Base-by-base conservation (phyloP, 2,329 filamentous ascomycete genomes). In the Paraconiothyrium sp. region DNA sequence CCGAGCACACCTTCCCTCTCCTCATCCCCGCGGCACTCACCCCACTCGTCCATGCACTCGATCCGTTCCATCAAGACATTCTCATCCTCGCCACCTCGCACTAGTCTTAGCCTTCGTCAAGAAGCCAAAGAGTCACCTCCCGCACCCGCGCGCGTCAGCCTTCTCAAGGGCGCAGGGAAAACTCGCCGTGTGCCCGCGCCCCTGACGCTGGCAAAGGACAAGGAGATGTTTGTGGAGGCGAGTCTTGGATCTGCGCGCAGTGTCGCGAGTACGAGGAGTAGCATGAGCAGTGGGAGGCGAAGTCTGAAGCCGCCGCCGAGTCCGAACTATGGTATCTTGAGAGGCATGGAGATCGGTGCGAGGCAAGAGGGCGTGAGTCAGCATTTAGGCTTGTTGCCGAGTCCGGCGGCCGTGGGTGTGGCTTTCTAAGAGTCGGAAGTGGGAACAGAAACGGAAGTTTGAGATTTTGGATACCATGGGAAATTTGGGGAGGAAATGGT, bases 311-410 rank as follows among this genome's bases (percentile, higher is more conserved):
- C 74, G 6, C 74, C 74, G 1, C 58, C 60, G 39, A 75, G 71
- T 8, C 75, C 75, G 1, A 61, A 71, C 16, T 72, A 69, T 44
- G 64, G 67, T 13, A 48, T 77, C 0, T 58, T 78, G 56, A 65
- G 63, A 22, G 75, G 74, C 1, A 76, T 75, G 73, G 75, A 78
- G 58, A 71, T 76, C 54, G 59, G 60, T 13, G 70, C 67, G 57
- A 22, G 44, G 10, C 16, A 43, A 51, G 50, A 59, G 56, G 51
- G 60, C 1, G 65, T 69, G 7, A 41, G 61, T 16, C 54, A 64
- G 65, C 27, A 61, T 39, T 41, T 30, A 27, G 59, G 55, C 10
- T 59, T 60, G 43, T 52, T 59, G 52, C 57, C 58, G 30, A 72
- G 67, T 41, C 65, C 69, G 1, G 58, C 58, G 8, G 71, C 70